phyloP scores from a whole-genome alignment of 495 filamentous ascomycete genomes.

The Daldinia concentrica region DNA sequence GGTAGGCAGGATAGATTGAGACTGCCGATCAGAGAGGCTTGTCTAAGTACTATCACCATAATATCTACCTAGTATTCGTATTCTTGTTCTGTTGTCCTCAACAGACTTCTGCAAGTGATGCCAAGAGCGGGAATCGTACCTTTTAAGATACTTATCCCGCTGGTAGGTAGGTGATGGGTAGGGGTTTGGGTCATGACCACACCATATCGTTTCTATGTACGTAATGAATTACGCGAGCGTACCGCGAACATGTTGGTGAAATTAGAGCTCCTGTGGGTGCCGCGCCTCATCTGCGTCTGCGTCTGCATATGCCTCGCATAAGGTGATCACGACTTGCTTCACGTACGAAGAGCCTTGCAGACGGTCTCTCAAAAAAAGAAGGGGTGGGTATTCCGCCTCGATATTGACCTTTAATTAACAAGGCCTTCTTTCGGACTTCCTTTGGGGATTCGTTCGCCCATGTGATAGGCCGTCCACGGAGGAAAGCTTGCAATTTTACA shows the following conservation, averaged over 20 bases:
- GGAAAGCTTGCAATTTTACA: not conserved
- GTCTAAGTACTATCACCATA: not conserved
- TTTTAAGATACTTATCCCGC: not conserved
- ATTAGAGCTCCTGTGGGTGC: not conserved
- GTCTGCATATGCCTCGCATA: constrained; percentile 13
- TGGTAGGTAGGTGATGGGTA: not conserved
- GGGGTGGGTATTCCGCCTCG: not conserved
- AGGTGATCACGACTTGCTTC: constrained; percentile 8
- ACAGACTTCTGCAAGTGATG: constrained; percentile 5
- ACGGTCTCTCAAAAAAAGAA: constrained; percentile 4
- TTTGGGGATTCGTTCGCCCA: not conserved
- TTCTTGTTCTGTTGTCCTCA: not conserved
- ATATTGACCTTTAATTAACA: not conserved
- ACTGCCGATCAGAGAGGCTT: not conserved
- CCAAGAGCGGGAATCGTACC: not conserved
- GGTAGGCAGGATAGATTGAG: not conserved
- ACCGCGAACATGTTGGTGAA: not conserved
- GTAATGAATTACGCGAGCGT: constrained; percentile 10
- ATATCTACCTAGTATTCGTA: not conserved
- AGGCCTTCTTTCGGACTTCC: not conserved
- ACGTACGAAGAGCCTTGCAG: not conserved
- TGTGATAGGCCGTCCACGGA: not conserved
- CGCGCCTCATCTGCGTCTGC: constrained; percentile 18
- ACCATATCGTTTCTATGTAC: constrained; percentile 8
- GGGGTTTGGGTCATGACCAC: not conserved